Evolutionary conservation across 1,284 basidiomycete genomes (phyloP), one percentile per base, ranked within the genome.

Genomic region (Tylopilus sp.): DNA sequence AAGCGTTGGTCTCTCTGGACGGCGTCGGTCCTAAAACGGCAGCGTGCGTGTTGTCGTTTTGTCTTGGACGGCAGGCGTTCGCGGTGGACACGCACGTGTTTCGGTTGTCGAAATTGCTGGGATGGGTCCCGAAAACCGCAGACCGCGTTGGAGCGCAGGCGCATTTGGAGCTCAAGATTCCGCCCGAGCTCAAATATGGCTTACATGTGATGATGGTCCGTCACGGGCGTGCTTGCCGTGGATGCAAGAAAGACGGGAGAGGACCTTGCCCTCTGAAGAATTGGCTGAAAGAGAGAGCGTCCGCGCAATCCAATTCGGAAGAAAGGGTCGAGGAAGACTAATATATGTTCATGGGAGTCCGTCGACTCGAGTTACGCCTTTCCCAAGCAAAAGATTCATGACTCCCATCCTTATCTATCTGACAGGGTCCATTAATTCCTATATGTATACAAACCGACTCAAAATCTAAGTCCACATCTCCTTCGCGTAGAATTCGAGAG

Each of bases 11-110:
- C n/a, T 74, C 77, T 5, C 83, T 83, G 55, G 71, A 80, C 39
- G 85, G 85, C 0, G 84, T 91, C 3, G 88, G 88, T 1, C 83
- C 85, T 2, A 91, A 91, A 70, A 89, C 87, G 0, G 86, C 86
- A 0, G 81, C 81, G 6, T 91, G 88, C 59, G 87, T 90, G 0
- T 65, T 88, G 14, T 72, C 89, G n/a, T 89, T 91, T 64, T 87
- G 85, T 61, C 72, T 91, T 18, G 82, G 81, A 1, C 71, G 86
- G 14, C 76, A 84, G 50, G 81, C 81, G 1, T 89, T 91, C 61
- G 85, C 88, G 0, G 87, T 90, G 45, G 87, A 91, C 61, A 90
- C 87, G 26, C 83, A 85, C 59, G 81, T 88, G 30, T 84, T 78
- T 61, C 73, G 87, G 17, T 68, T 89, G 51, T 79, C 80, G 53